Evolutionary conservation across 495 filamentous ascomycete species (phyloP).

Genomic region (Penicillium flavigenum): DNA sequence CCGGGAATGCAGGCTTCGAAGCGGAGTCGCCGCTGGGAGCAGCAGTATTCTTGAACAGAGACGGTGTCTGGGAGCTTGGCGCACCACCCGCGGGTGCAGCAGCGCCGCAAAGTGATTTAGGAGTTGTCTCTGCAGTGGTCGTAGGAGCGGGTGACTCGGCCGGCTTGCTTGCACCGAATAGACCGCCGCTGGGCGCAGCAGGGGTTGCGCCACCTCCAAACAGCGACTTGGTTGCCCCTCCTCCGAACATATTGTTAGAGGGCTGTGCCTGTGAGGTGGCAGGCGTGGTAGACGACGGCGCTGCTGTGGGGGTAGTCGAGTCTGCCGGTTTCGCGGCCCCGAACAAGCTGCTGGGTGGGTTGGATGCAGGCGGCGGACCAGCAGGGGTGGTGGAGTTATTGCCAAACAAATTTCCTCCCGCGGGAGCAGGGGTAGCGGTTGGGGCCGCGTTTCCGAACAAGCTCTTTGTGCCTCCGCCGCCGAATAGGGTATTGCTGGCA

Average conservation of each 20-base stretch:
- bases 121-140: slow-evolving; percentile 24
- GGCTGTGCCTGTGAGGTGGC: slow-evolving; percentile 33
- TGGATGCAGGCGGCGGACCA: slow-evolving; percentile 56
- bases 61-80: slow-evolving; percentile 21
- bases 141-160: slow-evolving; percentile 42
- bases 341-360: slow-evolving; percentile 35
- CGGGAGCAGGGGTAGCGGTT: slow-evolving; percentile 40
- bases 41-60: slow-evolving; percentile 42
- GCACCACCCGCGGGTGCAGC: slow-evolving; percentile 19
- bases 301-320: slow-evolving; percentile 26
- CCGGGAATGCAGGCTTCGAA: slow-evolving; percentile 34
- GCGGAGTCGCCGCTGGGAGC: slow-evolving; percentile 30
- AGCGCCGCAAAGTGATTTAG: slow-evolving; percentile 34
- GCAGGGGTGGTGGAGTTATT: slow-evolving; percentile 62
- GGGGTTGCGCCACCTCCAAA: slow-evolving; percentile 36
- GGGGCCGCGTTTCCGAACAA: slow-evolving; percentile 43
- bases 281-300: slow-evolving; percentile 32
- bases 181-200: slow-evolving; percentile 27
- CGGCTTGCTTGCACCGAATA: slow-evolving; percentile 47
- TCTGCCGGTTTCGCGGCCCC: slow-evolving; percentile 26
- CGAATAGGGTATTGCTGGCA: slow-evolving; percentile 50
- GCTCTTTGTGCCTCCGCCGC: slow-evolving; percentile 31
- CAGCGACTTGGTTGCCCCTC: slow-evolving; percentile 25
- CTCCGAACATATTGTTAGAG: slow-evolving; percentile 36
- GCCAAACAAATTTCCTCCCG: slow-evolving; percentile 41